Evolutionary conservation across 371 early-diverging fungal genomes (phyloP), one percentile per base, ranked within the genome.

Genomic region (Mortierella sp.): DNA sequence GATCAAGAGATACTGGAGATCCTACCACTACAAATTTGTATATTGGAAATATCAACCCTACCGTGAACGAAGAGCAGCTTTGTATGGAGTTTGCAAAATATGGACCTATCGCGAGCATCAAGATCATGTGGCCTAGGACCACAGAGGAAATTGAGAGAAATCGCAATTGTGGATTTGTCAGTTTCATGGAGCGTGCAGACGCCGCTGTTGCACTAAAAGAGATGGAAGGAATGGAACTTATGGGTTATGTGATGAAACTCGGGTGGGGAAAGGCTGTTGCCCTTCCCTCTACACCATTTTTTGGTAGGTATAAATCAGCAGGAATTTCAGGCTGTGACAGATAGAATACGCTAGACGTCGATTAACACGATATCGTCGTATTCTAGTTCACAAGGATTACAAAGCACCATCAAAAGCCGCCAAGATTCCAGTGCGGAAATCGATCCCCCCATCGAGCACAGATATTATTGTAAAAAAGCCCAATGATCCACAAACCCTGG

Each of bases 41-140:
- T 76, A 87, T 98, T 28, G 92, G 95, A 28, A 96, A 97, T 69
- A 86, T 98, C 67, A 88, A 88, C 63, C 93, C 94, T 0, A 71
- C 72, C 9, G 86, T 90, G 7, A 89, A 90, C 69, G 97, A 96
- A 82, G 87, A 89, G 26, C 71, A 75, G 28, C 71, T 98, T 2
- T 94, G 93, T 68, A 82, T 87, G 66, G 89, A 87, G 28, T 98
- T 98, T 89, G 96, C 86, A 23, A 84, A 77, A 29, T 94, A 86
- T 76, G 98, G 98, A 0, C 93, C 96, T 0, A 95, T 98, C 72
- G 97, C 93, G 7, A 95, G 95, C 61, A 94, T 97, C 61, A 97
- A 98, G 81, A 94, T 98, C 57, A 96, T 97, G 97, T 95, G 96
- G 96, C 97, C 98, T 3, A 92, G 97, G 17, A 94, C 94, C 0